Percentiles rank a stretch among this genome's conserved stretches.
These are phyloP conservation scores for Arabis hirsuta DNA, from an alignment of 345 rosid genomes.

Conservation along the genomic window DNA sequence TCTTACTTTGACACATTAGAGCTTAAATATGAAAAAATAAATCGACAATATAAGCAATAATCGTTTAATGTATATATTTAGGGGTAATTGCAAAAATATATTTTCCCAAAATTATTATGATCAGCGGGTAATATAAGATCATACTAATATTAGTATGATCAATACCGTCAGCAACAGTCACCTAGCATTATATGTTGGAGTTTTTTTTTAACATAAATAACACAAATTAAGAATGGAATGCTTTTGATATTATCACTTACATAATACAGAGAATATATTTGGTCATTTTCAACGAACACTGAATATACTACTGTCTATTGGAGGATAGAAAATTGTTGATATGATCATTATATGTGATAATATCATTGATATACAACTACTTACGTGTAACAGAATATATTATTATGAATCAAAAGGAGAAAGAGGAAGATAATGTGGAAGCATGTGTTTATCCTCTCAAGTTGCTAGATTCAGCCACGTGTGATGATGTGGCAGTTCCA, in stretches of 20 bases:
- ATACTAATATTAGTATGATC: no score
- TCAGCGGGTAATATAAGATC: constrained; percentile 6
- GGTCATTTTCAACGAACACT: constrained; percentile 10
- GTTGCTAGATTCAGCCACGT: constrained; percentile 46
- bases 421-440: constrained; percentile 29
- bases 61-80: no score
- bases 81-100: no score
- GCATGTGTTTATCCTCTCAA: constrained; percentile 44
- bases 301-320: constrained; percentile 20
- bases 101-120: no score
- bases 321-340: constrained; percentile 7
- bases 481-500: constrained; percentile 35
- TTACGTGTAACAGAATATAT: constrained; percentile 24
- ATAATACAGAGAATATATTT: constrained; percentile 17
- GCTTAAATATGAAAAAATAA: no score
- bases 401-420: constrained; percentile 21
- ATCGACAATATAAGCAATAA: no score
- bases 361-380: neutral
- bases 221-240: constrained; percentile 3
- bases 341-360: constrained; percentile 1
- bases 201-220: neutral
- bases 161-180: neutral
- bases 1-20: no score
- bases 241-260: constrained; percentile 12
- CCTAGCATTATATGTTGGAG: constrained; percentile 4